phyloP scores from a whole-genome alignment of 768 basidiomycete genomes.

The Lactifluus volemus region DNA sequence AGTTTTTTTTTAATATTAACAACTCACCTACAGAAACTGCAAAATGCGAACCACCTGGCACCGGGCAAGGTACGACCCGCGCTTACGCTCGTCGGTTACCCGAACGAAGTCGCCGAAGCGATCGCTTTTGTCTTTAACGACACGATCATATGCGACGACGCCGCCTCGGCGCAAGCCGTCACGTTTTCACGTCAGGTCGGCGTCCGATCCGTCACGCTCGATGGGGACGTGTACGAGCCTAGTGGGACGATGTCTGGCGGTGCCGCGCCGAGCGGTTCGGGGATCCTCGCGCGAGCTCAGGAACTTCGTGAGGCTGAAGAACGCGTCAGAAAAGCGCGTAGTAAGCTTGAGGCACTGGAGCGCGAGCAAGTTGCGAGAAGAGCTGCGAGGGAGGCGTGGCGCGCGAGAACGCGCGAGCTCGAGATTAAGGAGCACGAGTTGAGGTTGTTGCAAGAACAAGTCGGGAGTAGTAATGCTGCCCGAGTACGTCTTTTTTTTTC shows the following conservation, averaged over 20 bases:
- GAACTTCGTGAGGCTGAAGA: slow-evolving; percentile 64
- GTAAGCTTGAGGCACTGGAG: slow-evolving; percentile 43
- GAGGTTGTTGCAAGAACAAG: slow-evolving; percentile 69
- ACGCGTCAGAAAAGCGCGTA: slow-evolving; percentile 42
- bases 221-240: slow-evolving; percentile 95
- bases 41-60: slow-evolving; percentile 60
- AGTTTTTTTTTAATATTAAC: neutral
- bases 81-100: slow-evolving; percentile 80
- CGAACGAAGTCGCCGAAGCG: slow-evolving; percentile 73
- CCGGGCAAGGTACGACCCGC: slow-evolving; percentile 79
- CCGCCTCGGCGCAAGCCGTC: slow-evolving; percentile 76
- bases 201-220: slow-evolving; percentile 82
- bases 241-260: slow-evolving; percentile 91
- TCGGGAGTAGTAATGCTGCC: slow-evolving; percentile 83
- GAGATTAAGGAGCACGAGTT: slow-evolving; percentile 90
- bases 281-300: slow-evolving; percentile 75
- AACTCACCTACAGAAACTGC: slow-evolving; percentile 51
- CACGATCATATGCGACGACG: slow-evolving; percentile 84
- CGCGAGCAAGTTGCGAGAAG: slow-evolving; percentile 43
- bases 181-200: slow-evolving; percentile 68
- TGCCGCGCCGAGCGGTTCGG: slow-evolving; percentile 66
- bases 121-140: slow-evolving; percentile 93
- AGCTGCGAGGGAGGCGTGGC: slow-evolving; percentile 55
- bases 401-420: slow-evolving; percentile 48
- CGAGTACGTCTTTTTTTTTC: slow-evolving; percentile 43